Conservation (phyloP, 345 rosid species). For the Euphorbia peplus region DNA sequence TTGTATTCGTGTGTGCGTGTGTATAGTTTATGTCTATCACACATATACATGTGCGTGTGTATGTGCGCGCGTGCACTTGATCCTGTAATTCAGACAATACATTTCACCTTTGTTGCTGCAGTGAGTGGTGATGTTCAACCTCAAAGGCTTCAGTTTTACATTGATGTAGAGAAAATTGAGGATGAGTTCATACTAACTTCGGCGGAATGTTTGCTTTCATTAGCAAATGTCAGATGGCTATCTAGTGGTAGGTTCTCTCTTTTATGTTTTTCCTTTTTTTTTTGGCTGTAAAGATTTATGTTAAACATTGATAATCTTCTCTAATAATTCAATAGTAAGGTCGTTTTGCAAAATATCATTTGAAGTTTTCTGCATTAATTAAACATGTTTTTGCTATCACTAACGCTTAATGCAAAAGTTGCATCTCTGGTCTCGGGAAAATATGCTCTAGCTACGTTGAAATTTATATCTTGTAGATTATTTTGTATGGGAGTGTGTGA, state of each 20-base stretch:
- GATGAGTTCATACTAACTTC: constrained; percentile 74
- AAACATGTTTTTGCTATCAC: background rate
- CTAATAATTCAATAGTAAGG: background rate
- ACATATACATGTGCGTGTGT: background rate
- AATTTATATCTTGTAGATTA: background rate
- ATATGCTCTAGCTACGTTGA: background rate
- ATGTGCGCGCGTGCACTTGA: background rate
- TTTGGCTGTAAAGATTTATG: background rate
- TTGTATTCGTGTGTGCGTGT: background rate
- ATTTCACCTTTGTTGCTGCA: constrained; percentile 30
- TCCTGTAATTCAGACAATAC: constrained; percentile 8
- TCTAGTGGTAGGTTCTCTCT: constrained; percentile 47
- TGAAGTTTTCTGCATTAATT: background rate
- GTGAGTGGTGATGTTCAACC: constrained; percentile 40
- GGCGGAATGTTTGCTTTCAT: constrained; percentile 74
- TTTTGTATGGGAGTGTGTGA: constrained; percentile 1
- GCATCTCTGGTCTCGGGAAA: no score
- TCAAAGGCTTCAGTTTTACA: constrained; percentile 39
- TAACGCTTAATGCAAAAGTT: background rate
- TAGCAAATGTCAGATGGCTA: constrained; percentile 62
- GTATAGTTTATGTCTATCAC: background rate
- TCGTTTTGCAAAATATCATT: background rate
- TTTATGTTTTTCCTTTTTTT: background rate
- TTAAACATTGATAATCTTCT: background rate
- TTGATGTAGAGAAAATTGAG: constrained; percentile 69